These are phyloP conservation scores for Lachnellula occidentalis DNA, from an alignment of 2,329 filamentous ascomycete species.

Conservation along the genomic window DNA sequence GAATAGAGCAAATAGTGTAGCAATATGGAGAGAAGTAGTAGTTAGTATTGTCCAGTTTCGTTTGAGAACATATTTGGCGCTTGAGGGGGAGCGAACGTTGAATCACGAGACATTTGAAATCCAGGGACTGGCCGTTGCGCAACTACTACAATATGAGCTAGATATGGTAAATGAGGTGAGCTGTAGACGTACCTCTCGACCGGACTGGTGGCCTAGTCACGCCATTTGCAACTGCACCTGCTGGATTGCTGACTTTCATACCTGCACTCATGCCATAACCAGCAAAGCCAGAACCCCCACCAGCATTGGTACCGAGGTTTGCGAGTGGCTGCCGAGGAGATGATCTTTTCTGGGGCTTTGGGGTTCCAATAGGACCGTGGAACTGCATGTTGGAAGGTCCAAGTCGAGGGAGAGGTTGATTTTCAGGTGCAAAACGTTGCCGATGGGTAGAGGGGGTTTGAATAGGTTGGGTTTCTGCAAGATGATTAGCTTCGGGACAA, in stretches of 20 bases:
- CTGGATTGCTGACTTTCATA: constrained; percentile 30
- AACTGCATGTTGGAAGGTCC: constrained; percentile 17
- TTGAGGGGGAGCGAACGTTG: constrained; percentile 12
- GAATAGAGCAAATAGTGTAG: not conserved
- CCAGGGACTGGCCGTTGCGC: constrained; percentile 21
- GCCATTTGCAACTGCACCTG: constrained; percentile 6
- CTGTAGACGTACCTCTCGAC: constrained; percentile 23
- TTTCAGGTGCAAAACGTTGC: constrained; percentile 21
- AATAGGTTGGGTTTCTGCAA: constrained; percentile 19
- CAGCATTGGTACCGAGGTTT: constrained; percentile 16
- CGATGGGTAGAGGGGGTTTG: constrained; percentile 30
- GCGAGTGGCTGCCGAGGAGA: constrained; percentile 21
- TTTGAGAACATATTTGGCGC: constrained; percentile 17
- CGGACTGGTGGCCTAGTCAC: constrained; percentile 16
- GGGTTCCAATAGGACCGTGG: constrained; percentile 14
- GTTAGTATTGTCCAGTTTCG: constrained; percentile 13
- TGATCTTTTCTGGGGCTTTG: constrained; percentile 13
- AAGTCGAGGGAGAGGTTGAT: constrained; percentile 11
- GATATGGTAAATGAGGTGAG: not conserved
- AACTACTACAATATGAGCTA: constrained; percentile 13
- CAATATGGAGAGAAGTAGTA: not conserved
- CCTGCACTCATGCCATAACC: constrained; percentile 33
- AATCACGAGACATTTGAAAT: constrained; percentile 8
- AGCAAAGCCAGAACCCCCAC: constrained; percentile 19
- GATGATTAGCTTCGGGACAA: not conserved